phyloP scores from a whole-genome alignment of 257 asterid species.

The Forsythia suspensa region DNA sequence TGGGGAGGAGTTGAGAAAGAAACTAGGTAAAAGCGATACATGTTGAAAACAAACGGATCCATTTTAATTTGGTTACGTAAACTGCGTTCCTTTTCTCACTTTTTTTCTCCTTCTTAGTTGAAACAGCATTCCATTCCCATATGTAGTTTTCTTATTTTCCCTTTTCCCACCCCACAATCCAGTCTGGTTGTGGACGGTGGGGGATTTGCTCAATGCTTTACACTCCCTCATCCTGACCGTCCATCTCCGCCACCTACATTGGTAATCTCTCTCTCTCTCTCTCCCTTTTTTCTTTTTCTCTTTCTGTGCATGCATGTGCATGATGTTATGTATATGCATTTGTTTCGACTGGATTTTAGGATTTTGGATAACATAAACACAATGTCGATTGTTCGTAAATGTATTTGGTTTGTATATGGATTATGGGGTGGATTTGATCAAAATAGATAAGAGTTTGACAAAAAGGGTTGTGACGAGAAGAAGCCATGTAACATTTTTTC shows the following conservation, averaged over 20 bases:
- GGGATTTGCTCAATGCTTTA: background rate
- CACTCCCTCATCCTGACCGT: background rate
- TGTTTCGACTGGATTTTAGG: background rate
- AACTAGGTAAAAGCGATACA: background rate
- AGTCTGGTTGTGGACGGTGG: slow-evolving; percentile 5
- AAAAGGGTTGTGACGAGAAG: no score
- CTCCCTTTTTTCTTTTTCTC: background rate
- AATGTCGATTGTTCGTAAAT: background rate
- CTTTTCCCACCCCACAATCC: background rate
- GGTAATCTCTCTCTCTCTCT: background rate
- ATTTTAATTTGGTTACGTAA: slow-evolving; percentile 28
- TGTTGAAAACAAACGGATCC: slow-evolving; percentile 5
- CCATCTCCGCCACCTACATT: background rate
- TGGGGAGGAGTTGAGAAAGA: background rate
- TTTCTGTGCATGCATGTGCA: slow-evolving; percentile 1
- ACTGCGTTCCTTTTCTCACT: slow-evolving; percentile 40
- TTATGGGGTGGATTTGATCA: background rate
- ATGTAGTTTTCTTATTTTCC: background rate
- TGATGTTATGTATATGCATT: background rate
- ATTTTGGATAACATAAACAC: background rate
- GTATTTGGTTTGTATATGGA: background rate
- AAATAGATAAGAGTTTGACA: background rate
- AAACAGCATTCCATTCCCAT: slow-evolving; percentile 11
- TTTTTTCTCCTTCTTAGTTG: slow-evolving; percentile 3
- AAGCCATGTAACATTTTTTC: no score